Conservation (phyloP, 2,329 filamentous ascomycete species). For the Bimuria novae-zelandiae region DNA sequence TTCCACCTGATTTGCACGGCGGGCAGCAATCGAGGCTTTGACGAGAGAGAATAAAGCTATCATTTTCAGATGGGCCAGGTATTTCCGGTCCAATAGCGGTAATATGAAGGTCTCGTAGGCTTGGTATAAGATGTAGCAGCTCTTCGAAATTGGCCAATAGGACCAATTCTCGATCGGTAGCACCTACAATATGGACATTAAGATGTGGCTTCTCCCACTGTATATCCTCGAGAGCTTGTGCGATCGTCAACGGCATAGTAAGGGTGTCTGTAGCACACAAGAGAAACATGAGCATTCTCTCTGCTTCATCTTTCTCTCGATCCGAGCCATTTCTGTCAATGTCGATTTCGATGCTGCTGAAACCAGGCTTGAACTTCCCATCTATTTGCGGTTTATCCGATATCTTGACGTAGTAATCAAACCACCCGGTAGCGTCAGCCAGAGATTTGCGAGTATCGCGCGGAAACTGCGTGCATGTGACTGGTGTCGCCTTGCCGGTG, state of each 20-base stretch:
- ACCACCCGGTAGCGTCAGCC: conserved; percentile 15
- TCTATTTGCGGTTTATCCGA: conserved; percentile 22
- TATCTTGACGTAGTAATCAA: conserved; percentile 24
- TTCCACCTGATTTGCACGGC: conserved; percentile 13
- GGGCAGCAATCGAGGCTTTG: conserved; percentile 17
- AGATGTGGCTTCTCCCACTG: conserved; percentile 6
- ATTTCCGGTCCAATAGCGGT: conserved; percentile 18
- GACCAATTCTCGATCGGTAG: conserved; percentile 22
- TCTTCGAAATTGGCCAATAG: conserved; percentile 23
- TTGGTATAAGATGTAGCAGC: conserved; percentile 20
- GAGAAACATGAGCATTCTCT: conserved; percentile 23
- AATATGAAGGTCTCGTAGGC: conserved; percentile 15
- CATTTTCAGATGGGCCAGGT: neutral
- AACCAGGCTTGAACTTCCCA: conserved; percentile 18
- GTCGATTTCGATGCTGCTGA: conserved; percentile 9
- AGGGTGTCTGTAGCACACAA: conserved; percentile 22
- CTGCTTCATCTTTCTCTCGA: conserved; percentile 16
- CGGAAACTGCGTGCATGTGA: conserved; percentile 20
- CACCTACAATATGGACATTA: conserved; percentile 21
- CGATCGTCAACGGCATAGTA: conserved; percentile 25
- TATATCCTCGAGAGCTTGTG: conserved; percentile 22
- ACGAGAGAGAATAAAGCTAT: conserved; percentile 10
- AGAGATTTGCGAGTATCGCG: conserved; percentile 12
- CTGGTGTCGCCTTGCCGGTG: conserved; percentile 18
- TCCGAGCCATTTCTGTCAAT: neutral